These are phyloP conservation scores for Galium porrigens DNA, from an alignment of 305 asterid genomes.

Conservation along the genomic window DNA sequence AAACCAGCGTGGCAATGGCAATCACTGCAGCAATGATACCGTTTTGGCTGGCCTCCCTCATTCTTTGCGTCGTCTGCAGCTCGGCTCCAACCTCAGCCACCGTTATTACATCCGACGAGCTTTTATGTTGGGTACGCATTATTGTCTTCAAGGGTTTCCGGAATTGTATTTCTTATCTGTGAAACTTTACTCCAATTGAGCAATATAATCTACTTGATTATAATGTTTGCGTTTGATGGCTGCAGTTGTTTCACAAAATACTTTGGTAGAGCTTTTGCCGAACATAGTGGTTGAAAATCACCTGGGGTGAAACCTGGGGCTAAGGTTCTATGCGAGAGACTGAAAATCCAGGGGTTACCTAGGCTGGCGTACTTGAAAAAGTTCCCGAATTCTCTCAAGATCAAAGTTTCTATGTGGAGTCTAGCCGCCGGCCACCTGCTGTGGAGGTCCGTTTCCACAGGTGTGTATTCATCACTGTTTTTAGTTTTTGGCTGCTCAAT, in stretches of 20 bases:
- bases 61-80: background rate
- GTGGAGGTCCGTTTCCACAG: conserved; percentile 74
- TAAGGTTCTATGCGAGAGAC: conserved; percentile 56
- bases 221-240: background rate
- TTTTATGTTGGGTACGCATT: conserved; percentile 5
- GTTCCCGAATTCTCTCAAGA: conserved; percentile 51
- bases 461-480: conserved; percentile 24
- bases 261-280: conserved; percentile 42
- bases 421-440: conserved; percentile 31
- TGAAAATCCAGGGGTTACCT: conserved; percentile 52
- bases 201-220: background rate
- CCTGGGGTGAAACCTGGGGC: conserved; percentile 70
- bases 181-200: background rate
- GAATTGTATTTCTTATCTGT: background rate
- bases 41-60: background rate
- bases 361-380: conserved; percentile 41
- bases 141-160: background rate
- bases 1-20: background rate
- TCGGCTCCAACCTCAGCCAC: background rate
- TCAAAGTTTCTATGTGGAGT: conserved; percentile 35
- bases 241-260: conserved; percentile 44
- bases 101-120: conserved; percentile 5
- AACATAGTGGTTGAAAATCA: conserved; percentile 42
- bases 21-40: background rate
- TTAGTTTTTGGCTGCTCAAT: background rate